Conservation (phyloP, 2,329 filamentous ascomycete species). For the Fusarium duplospermum region DNA sequence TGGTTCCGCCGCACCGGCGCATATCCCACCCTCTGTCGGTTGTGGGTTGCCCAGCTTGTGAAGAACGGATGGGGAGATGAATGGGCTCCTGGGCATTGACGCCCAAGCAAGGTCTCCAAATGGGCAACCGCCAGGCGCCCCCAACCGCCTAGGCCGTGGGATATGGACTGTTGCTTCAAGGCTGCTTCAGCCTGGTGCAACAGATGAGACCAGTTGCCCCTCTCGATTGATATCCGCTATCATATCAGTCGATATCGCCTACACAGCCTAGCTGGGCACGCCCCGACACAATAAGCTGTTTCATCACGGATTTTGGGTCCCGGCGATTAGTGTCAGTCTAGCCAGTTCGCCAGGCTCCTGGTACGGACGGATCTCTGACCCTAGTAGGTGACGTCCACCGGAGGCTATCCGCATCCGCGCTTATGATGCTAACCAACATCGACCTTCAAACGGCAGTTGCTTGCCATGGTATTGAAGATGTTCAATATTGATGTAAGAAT, state of each 20-base stretch:
- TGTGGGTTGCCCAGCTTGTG: conserved; percentile 15
- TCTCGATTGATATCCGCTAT: conserved; percentile 6
- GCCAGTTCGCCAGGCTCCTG: not conserved
- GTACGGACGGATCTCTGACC: not conserved
- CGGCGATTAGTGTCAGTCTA: not conserved
- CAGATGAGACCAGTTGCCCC: conserved; percentile 8
- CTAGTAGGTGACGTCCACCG: not conserved
- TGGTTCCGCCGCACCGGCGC: conserved; percentile 17
- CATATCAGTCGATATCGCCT: conserved; percentile 17
- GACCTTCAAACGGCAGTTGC: not conserved
- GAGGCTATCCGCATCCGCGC: conserved; percentile 2
- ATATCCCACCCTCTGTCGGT: conserved; percentile 13
- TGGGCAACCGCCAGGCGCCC: not conserved
- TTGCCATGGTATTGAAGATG: not conserved
- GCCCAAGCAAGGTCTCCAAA: conserved; percentile 17
- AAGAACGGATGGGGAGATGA: conserved; percentile 18
- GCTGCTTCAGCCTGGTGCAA: conserved; percentile 4
- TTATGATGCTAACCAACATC: conserved; percentile 2
- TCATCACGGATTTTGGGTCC: not conserved
- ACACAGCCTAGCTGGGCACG: not conserved
- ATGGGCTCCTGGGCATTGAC: conserved; percentile 14
- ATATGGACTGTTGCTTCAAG: conserved; percentile 1
- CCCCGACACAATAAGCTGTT: conserved; percentile 2
- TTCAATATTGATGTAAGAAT: not conserved
- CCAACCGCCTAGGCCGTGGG: not conserved